Percentiles rank a stretch among this genome's conserved stretches.
Evolutionary conservation across 2,329 filamentous ascomycete genomes (phyloP).

Genomic region (Ophiosphaerella korrae): DNA sequence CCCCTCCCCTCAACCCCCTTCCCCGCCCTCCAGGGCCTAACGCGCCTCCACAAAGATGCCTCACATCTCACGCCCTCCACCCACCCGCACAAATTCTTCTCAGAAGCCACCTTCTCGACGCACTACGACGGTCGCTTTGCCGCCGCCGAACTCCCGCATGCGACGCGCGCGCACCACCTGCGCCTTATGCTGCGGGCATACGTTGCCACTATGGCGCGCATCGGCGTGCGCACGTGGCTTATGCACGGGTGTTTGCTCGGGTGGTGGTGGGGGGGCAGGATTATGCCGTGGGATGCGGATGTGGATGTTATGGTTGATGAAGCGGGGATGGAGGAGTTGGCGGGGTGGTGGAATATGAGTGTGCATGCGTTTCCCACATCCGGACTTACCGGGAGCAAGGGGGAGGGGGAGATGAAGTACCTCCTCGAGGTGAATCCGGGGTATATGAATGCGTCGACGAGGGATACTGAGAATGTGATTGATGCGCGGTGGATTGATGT

Average conservation of each 20-base stretch:
- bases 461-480: slow-evolving; percentile 60
- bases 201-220: slow-evolving; percentile 60
- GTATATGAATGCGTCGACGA: slow-evolving; percentile 51
- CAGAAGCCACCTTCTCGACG: slow-evolving; percentile 53
- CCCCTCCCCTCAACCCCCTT: slow-evolving; percentile 7
- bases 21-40: slow-evolving; percentile 21
- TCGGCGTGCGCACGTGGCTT: slow-evolving; percentile 65
- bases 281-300: slow-evolving; percentile 67
- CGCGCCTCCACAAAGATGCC: slow-evolving; percentile 22
- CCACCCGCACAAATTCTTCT: slow-evolving; percentile 40
- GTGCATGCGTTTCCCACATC: slow-evolving; percentile 50
- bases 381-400: slow-evolving; percentile 6
- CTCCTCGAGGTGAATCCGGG: slow-evolving; percentile 65
- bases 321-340: slow-evolving; percentile 60
- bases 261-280: slow-evolving; percentile 67
- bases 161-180: slow-evolving; percentile 56
- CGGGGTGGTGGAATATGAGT: slow-evolving; percentile 66
- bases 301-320: slow-evolving; percentile 65
- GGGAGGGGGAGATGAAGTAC: slow-evolving; percentile 47
- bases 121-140: slow-evolving; percentile 65
- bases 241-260: slow-evolving; percentile 66
- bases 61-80: slow-evolving; percentile 18
- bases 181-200: slow-evolving; percentile 61
- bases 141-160: slow-evolving; percentile 49
- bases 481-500: slow-evolving; percentile 67